Base-by-base conservation (phyloP, 768 basidiomycete species). In the Tulasnella sp. region DNA sequence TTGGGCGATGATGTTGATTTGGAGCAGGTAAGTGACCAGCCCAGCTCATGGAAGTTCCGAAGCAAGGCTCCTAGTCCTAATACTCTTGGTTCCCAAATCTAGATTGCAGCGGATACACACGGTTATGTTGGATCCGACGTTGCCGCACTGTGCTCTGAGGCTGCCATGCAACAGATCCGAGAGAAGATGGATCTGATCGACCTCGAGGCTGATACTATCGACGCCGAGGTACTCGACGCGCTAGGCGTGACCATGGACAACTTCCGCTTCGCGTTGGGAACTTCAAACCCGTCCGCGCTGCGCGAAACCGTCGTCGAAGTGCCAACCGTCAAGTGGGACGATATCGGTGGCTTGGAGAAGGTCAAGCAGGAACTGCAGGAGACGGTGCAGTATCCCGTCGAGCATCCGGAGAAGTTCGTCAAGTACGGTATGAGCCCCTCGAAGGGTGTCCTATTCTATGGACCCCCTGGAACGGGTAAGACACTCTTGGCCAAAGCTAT, bases 361-460 rank as follows among this genome's bases (percentile, higher is more conserved):
- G 96, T 99, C 86, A 98, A 99, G 77, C 83, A 82, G 75, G 96
- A 99, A 75, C 79, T 99, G 56, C 96, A 99, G 71, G 96, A 99
- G 76, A 99, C 96, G 10, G 95, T 99, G 0, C 95, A 98, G 71
- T 99, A 99, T 78, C 96, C 96, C 54, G 96, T 98, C 73, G 96
- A 99, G 74, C 96, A 98, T 71, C 96, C 96, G 63, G 96, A 99
- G 72, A 99, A 99, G 78, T 99, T 98, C 92, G 79, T 99, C 86
- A 99, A 99, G 78, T 99, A 99, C 69, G 96, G 96, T 66, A 98
- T 99, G 96, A 92, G 91, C 26, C 95, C 96, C 3, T 95, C 92
- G 32, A 98, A 98, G 78, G 96, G 96, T 83, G 96, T 99, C 48
- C 74, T 99, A 68, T 99, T 99, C 82, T 99, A 98, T 72, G 96